These are phyloP conservation scores for Pseudogymnoascus sp. DNA, from an alignment of 2,329 filamentous ascomycete species.

Conservation along the genomic window DNA sequence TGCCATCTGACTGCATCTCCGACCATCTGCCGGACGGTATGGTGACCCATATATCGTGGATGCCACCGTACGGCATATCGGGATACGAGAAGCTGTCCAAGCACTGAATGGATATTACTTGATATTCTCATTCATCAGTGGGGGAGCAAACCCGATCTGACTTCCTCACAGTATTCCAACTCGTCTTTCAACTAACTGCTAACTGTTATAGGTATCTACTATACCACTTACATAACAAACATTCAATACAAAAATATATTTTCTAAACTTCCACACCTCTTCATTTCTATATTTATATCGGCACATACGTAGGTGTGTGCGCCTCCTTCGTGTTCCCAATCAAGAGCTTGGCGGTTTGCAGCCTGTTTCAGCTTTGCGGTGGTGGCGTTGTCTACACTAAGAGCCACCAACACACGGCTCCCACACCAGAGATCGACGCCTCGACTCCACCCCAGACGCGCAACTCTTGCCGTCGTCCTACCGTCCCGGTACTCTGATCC, in stretches of 20 bases:
- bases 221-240: neutral
- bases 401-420: neutral
- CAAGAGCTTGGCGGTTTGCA: neutral
- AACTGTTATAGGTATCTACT: neutral
- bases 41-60: neutral
- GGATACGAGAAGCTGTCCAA: no score
- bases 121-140: neutral
- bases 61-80: neutral
- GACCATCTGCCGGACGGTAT: neutral
- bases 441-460: constrained; percentile 4
- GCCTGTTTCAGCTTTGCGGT: neutral
- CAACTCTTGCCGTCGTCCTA: neutral
- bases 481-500: neutral
- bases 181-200: neutral
- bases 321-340: neutral
- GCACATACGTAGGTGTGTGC: neutral
- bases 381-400: neutral
- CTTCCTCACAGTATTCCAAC: neutral
- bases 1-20: neutral
- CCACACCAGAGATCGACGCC: neutral
- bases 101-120: neutral
- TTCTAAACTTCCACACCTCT: no score
- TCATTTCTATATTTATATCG: neutral
- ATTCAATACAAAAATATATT: neutral
- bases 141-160: neutral